These are phyloP conservation scores for Balakata baccata DNA, from an alignment of 345 rosid genomes.

Conservation along the genomic window DNA sequence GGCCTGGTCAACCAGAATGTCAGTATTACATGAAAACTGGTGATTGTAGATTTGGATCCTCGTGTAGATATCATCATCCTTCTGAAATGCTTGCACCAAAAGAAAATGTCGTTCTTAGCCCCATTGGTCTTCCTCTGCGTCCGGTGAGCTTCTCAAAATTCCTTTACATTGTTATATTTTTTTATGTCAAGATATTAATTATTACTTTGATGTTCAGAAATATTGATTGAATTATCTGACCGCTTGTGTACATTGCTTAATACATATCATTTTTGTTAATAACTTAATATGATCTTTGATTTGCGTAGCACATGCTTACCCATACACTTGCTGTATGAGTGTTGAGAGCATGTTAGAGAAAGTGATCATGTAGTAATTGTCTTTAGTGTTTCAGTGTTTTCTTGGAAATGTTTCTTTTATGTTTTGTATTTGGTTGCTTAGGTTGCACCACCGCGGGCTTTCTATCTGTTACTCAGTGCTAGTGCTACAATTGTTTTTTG, in stretches of 20 bases:
- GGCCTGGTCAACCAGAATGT: constrained; percentile 88
- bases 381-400: background rate
- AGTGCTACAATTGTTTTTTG: background rate
- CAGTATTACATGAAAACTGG: constrained; percentile 83
- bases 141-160: constrained; percentile 42
- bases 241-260: too few relatives aligned
- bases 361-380: background rate
- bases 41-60: constrained; percentile 78
- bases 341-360: background rate
- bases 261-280: too few relatives aligned
- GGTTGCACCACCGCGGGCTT: background rate
- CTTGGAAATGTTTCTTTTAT: background rate
- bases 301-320: background rate
- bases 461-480: background rate
- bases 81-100: constrained; percentile 46
- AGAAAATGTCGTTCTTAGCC: constrained; percentile 48
- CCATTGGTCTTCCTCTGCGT: constrained; percentile 76
- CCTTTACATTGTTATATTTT: background rate
- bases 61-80: constrained; percentile 93
- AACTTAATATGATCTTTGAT: too few relatives aligned
- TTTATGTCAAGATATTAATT: background rate
- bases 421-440: too few relatives aligned
- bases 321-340: background rate
- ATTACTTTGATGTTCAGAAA: too few relatives aligned
- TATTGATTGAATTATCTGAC: too few relatives aligned